phyloP scores from a whole-genome alignment of 495 filamentous ascomycete genomes.

The Penicillium coprophilum region DNA sequence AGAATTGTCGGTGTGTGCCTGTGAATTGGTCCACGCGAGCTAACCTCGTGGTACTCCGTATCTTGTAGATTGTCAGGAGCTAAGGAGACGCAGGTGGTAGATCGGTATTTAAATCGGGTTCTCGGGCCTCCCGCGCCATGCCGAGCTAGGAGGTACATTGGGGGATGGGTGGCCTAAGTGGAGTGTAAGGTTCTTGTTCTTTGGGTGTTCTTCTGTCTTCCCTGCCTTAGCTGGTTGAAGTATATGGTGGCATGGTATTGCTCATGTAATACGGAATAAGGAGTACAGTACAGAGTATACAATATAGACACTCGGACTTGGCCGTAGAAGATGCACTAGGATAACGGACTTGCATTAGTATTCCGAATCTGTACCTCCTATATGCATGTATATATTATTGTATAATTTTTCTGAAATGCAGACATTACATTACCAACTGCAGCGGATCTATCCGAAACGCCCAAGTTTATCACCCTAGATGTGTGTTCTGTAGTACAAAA shows the following conservation, averaged over 20 bases:
- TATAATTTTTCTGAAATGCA: neutral
- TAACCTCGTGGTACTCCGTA: neutral
- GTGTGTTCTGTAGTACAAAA: neutral
- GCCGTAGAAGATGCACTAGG: neutral
- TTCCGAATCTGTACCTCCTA: neutral
- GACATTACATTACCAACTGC: slow-evolving; percentile 5
- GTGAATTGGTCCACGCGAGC: neutral
- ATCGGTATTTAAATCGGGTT: slow-evolving; percentile 24
- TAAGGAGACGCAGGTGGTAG: slow-evolving; percentile 3
- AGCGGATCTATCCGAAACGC: slow-evolving; percentile 22
- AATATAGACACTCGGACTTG: slow-evolving; percentile 5
- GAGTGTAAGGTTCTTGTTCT: slow-evolving; percentile 14
- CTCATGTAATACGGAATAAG: neutral
- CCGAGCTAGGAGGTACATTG: slow-evolving; percentile 5
- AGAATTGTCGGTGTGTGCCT: slow-evolving; percentile 1
- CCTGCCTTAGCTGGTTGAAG: slow-evolving; percentile 8
- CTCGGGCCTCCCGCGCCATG: slow-evolving; percentile 20
- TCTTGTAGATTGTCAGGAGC: slow-evolving; percentile 21
- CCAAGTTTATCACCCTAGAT: neutral
- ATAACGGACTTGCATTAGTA: slow-evolving; percentile 6
- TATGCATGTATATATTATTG: neutral
- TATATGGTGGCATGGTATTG: neutral
- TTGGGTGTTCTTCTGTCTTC: slow-evolving; percentile 15
- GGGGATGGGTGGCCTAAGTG: slow-evolving; percentile 4
- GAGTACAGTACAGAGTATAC: neutral